Conservation (phyloP, 805 yeast species). For the Myxozyma melibiosi region DNA sequence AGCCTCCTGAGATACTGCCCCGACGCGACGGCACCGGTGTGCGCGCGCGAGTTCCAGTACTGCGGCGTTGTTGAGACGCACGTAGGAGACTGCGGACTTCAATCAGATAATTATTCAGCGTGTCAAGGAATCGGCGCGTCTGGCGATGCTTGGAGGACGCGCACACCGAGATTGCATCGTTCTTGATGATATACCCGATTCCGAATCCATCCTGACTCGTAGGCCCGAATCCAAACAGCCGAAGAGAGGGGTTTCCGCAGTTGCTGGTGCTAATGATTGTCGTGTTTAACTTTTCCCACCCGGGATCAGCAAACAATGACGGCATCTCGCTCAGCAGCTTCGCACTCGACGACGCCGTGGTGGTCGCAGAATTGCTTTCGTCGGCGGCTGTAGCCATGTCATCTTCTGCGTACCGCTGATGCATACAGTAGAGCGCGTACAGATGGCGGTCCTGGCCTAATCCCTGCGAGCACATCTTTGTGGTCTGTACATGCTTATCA, state of each 20-base stretch:
- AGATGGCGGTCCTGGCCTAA: constrained; percentile 91
- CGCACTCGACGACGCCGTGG: constrained; percentile 1
- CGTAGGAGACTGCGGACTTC: constrained; percentile 56
- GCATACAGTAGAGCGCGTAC: constrained; percentile 82
- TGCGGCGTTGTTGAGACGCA: constrained; percentile 25
- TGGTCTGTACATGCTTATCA: constrained; percentile 63
- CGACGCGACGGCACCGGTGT: constrained; percentile 32
- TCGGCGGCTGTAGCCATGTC: constrained; percentile 20
- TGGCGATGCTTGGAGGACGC: constrained; percentile 88
- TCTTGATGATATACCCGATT: constrained; percentile 86
- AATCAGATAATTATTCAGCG: constrained; percentile 61
- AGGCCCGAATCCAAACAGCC: constrained; percentile 90
- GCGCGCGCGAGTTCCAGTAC: constrained; percentile 33
- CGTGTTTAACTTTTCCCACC: constrained; percentile 84
- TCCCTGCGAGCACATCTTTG: constrained; percentile 71
- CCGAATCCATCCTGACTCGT: constrained; percentile 89
- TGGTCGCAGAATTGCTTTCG: constrained; percentile 18
- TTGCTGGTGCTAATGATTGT: constrained; percentile 81
- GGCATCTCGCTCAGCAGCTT: constrained; percentile 53
- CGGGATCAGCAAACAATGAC: constrained; percentile 75
- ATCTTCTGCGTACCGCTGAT: constrained; percentile 55
- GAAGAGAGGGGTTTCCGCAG: constrained; percentile 89
- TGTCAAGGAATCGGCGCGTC: constrained; percentile 73
- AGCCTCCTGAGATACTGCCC: not conserved
- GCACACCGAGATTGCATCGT: constrained; percentile 74